A percentile compares a stretch with the other conserved stretches of the same genome.
phyloP scores from a whole-genome alignment of 305 asterid genomes.

The Lippia alba region DNA sequence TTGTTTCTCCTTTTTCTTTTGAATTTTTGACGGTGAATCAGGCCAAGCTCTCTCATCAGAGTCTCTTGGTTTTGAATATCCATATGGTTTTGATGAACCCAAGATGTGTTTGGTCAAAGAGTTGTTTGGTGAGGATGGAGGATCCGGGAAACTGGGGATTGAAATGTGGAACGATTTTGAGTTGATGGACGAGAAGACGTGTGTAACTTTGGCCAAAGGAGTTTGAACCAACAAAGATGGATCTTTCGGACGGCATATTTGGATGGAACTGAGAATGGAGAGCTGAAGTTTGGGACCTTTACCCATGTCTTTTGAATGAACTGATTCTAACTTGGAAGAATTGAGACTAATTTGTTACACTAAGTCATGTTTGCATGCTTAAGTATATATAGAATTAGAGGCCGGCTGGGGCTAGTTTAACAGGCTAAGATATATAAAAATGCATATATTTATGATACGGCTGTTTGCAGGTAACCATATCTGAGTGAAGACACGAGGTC shows the following conservation, averaged over 20 bases:
- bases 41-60: constrained; percentile 32
- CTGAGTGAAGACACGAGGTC: constrained; percentile 43
- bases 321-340: neutral
- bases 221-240: constrained; percentile 43
- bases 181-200: constrained; percentile 37
- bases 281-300: constrained; percentile 54
- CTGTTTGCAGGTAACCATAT: constrained; percentile 39
- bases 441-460: constrained; percentile 11
- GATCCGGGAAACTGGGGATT: constrained; percentile 52
- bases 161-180: constrained; percentile 43
- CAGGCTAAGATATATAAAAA: neutral
- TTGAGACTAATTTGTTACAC: neutral
- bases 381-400: neutral
- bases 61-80: constrained; percentile 24
- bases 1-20: constrained; percentile 20
- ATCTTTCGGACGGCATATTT: constrained; percentile 63
- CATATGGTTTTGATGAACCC: neutral
- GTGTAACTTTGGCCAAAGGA: constrained; percentile 30
- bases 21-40: constrained; percentile 18
- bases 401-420: constrained; percentile 41
- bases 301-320: constrained; percentile 45
- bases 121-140: constrained; percentile 59
- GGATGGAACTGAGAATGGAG: constrained; percentile 53
- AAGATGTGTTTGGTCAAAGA: neutral
- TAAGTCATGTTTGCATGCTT: neutral